Conservation (phyloP, 768 basidiomycete genomes). For the Mycena venus region DNA sequence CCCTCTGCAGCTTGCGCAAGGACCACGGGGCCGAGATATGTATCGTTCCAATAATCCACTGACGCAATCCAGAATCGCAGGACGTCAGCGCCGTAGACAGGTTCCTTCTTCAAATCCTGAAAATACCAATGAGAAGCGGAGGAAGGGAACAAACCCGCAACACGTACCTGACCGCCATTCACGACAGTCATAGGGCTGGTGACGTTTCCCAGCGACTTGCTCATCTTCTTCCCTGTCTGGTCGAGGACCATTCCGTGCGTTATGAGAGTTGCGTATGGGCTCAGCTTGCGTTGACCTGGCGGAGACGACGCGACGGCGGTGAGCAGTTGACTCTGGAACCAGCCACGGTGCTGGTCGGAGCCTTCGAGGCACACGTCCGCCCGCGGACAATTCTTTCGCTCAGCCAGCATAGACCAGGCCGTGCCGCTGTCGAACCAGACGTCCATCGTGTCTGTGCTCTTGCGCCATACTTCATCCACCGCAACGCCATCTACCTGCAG, state of each 20-base stretch:
- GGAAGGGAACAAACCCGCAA: background rate
- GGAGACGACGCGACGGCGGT: constrained; percentile 76
- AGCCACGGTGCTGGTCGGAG: constrained; percentile 97
- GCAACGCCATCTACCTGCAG: constrained; percentile 60
- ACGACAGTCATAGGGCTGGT: constrained; percentile 87
- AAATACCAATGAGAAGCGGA: background rate
- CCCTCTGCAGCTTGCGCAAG: constrained; percentile 82
- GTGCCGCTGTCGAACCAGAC: constrained; percentile 99
- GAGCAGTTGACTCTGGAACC: constrained; percentile 97
- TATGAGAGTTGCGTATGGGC: constrained; percentile 83
- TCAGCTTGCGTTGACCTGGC: constrained; percentile 47
- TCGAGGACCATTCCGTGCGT: constrained; percentile 99
- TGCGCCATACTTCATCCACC: constrained; percentile 68
- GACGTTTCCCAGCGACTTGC: constrained; percentile 95
- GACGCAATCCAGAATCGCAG: constrained; percentile 94
- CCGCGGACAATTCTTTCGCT: constrained; percentile 46
- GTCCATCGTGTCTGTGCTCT: constrained; percentile 96
- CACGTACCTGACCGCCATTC: constrained; percentile 78
- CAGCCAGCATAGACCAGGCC: constrained; percentile 86
- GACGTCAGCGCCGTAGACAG: constrained; percentile 88
- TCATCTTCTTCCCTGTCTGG: constrained; percentile 93
- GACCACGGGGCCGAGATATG: constrained; percentile 84
- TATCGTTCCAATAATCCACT: constrained; percentile 91
- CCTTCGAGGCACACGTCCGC: constrained; percentile 96
- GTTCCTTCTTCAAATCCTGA: constrained; percentile 77